phyloP scores from a whole-genome alignment of 148 eudicot genomes.

The Chenopodium album region DNA sequence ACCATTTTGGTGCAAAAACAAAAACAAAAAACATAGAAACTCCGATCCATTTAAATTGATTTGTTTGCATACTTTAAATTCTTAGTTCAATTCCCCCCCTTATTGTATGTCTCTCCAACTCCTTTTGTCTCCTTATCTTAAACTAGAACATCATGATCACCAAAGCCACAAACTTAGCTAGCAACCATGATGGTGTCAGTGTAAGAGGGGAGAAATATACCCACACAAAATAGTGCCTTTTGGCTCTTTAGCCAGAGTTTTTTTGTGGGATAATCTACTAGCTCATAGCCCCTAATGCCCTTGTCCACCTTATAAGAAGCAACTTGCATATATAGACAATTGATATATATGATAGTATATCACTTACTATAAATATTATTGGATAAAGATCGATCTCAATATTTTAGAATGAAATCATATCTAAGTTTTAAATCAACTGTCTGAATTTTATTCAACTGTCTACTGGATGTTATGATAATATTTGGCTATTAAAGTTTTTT shows the following conservation, averaged over 20 bases:
- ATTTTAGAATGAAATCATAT: no score
- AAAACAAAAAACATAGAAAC: not conserved
- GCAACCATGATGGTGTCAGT: slow-evolving; percentile 33
- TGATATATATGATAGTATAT: not conserved
- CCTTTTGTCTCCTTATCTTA: slow-evolving; percentile 24
- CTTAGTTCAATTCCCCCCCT: not conserved
- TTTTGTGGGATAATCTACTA: slow-evolving; percentile 28
- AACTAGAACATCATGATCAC: slow-evolving; percentile 29
- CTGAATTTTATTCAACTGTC: no score
- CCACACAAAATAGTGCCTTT: slow-evolving; percentile 6
- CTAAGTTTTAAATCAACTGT: no score
- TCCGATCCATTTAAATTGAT: no score
- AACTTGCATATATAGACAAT: slow-evolving; percentile 4
- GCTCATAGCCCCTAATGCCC: slow-evolving; percentile 14
- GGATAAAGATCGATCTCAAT: no score
- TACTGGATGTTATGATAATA: no score
- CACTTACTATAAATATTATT: not conserved
- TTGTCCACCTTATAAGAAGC: slow-evolving; percentile 32
- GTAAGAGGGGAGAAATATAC: slow-evolving; percentile 7
- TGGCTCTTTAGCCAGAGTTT: slow-evolving; percentile 13
- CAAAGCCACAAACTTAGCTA: slow-evolving; percentile 22
- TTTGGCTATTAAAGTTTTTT: no score
- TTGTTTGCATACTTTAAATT: no score
- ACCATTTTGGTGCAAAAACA: slow-evolving; percentile 1
- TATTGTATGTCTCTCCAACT: not conserved